Evolutionary conservation across 2,329 filamentous ascomycete species (phyloP), one percentile per base, ranked within the genome.

Genomic region (Aspergillus jensenii): DNA sequence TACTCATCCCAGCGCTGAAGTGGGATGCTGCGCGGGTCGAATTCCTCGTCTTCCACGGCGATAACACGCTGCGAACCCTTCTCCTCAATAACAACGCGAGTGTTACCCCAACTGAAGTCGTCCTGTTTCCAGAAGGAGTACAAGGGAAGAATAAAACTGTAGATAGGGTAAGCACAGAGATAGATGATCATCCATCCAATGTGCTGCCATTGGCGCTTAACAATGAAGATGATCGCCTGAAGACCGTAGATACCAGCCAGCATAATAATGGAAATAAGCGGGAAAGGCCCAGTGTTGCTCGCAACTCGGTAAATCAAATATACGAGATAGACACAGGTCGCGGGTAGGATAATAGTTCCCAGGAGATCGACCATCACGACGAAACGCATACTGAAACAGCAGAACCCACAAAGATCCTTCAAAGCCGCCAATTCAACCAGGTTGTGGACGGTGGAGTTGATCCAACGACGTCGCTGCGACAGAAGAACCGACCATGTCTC

Each of bases 101-200:
- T 99, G 79, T 95, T 98, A 83, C 95, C 95, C 95, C 95, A 99
- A 2, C 88, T 88, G 82, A 99, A 99, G 78, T 99, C 93, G 77
- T 99, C 95, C 76, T 97, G 93, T 78, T 97, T 96, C 95, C 95
- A 99, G 88, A 99, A 99, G 0, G 93, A 96, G 80, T 98, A 99
- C 62, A 99, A 79, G 0, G 95, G 95, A 12, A 99, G 84, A 62
- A 96, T 73, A 68, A 99, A 90, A 4, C 89, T 95, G 80, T 93
- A 97, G 67, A 99, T 90, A 0, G 95, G 95, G 80, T 90, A 97
- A 3, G 95, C 95, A n/a, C 96, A 67, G 62, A 99, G 84, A 78
- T 99, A 99, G 72, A 99, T 98, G 65, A 62, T 52, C 59, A 62
- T 98, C 95, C 95, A 99, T 66, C 95, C 95, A 60, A 99, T 86